Conservation (phyloP, 768 basidiomycete species). For the Lanmaoa rubissima region DNA sequence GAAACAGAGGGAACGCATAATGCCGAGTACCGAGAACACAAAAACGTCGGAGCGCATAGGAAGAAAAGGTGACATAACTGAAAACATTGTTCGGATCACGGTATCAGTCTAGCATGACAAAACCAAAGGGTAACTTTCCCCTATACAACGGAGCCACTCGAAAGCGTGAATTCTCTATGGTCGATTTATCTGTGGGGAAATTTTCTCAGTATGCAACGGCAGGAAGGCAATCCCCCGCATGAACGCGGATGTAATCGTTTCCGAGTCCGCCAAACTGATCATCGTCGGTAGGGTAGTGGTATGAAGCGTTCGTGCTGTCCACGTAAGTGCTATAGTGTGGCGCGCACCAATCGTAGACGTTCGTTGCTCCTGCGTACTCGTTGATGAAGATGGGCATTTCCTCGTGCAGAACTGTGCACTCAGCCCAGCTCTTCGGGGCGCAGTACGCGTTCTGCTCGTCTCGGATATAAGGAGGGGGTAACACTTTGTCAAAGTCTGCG, state of each 20-base stretch:
- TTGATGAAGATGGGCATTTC: conserved; percentile 32
- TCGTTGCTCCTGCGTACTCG: conserved; percentile 16
- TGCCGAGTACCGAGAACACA: background rate
- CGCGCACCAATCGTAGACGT: conserved; percentile 28
- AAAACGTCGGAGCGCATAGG: conserved; percentile 1
- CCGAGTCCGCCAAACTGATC: conserved; percentile 11
- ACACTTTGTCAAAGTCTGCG: conserved; percentile 9
- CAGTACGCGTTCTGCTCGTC: conserved; percentile 21
- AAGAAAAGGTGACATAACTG: conserved; percentile 1
- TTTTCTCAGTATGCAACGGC: conserved; percentile 20
- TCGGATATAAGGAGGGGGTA: conserved; percentile 14
- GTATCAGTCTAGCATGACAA: conserved; percentile 4
- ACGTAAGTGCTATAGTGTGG: conserved; percentile 15
- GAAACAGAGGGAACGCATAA: background rate
- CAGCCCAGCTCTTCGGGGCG: conserved; percentile 29
- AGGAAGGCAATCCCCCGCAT: conserved; percentile 14
- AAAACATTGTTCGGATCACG: background rate
- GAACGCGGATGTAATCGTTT: conserved; percentile 19
- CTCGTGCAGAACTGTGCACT: conserved; percentile 15
- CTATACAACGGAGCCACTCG: background rate
- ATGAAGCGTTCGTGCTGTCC: conserved; percentile 1
- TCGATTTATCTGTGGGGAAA: background rate
- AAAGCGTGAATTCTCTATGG: background rate
- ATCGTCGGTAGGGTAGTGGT: conserved; percentile 6
- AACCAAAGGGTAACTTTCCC: background rate